Evolutionary conservation across 306 rosid species (phyloP).

Genomic region (Pterocarpus santalinus): DNA sequence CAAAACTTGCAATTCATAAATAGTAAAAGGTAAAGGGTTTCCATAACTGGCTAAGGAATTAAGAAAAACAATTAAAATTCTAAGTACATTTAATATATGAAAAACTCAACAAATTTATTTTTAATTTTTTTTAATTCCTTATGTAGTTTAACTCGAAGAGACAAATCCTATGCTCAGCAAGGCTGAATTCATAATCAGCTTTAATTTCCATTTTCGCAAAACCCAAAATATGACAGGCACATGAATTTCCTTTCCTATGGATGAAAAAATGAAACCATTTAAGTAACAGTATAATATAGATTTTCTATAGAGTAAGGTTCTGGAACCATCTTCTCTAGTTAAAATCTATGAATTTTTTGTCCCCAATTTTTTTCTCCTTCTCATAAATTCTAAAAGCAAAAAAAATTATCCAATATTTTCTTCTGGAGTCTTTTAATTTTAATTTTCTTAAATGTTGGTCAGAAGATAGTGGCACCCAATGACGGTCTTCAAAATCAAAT

Average conservation of each 20-base stretch:
- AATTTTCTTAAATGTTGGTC: slow-evolving; percentile 11
- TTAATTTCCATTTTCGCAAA: neutral
- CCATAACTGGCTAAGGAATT: no score
- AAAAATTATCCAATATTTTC: neutral
- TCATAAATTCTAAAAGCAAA: neutral
- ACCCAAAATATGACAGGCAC: neutral
- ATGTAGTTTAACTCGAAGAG: neutral
- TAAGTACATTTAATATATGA: no score
- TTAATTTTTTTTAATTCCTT: neutral
- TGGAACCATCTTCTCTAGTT: neutral
- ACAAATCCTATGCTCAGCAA: neutral
- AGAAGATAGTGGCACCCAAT: slow-evolving; percentile 35
- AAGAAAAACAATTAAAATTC: no score
- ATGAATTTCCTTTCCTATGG: neutral
- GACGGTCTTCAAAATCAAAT: slow-evolving; percentile 37
- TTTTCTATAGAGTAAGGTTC: neutral
- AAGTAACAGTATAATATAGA: neutral
- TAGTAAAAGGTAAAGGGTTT: no score
- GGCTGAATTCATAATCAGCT: neutral
- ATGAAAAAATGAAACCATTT: neutral
- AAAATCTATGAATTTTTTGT: neutral
- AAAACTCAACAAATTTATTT: no score
- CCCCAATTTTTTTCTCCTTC: no score
- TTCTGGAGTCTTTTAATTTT: neutral
- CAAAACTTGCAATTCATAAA: no score